A percentile compares a stretch with the other conserved stretches of the same genome.
Evolutionary conservation across 768 basidiomycete species (phyloP).

Genomic region (Mycena filopes): DNA sequence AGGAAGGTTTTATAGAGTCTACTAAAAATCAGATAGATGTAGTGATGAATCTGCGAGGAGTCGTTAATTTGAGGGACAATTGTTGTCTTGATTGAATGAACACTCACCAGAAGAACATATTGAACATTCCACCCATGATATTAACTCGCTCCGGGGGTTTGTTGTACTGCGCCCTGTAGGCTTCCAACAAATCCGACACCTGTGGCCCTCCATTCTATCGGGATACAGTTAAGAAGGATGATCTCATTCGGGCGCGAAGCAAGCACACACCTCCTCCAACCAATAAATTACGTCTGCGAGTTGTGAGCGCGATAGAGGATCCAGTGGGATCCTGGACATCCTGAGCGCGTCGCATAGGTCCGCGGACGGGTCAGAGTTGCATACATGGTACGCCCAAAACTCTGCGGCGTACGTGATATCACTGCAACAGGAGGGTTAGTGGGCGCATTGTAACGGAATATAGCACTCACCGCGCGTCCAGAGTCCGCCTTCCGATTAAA

Average conservation of each 20-base stretch:
- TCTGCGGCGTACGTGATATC: constrained; percentile 3
- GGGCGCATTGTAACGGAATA: too few species aligned
- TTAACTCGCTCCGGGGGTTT: background rate
- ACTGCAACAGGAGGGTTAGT: background rate
- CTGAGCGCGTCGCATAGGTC: constrained; percentile 10
- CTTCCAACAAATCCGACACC: constrained; percentile 1
- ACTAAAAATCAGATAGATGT: background rate
- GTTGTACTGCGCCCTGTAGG: background rate
- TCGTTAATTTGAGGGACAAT: background rate
- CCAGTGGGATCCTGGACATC: background rate
- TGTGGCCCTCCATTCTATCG: constrained; percentile 4
- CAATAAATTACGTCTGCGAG: background rate
- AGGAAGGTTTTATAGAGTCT: constrained; percentile 12
- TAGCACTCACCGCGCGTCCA: constrained; percentile 1
- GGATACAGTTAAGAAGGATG: background rate
- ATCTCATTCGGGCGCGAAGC: background rate
- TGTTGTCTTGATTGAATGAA: background rate
- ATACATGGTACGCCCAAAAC: constrained; percentile 15
- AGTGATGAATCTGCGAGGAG: background rate
- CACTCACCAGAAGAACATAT: background rate
- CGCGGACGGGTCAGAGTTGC: background rate
- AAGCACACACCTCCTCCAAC: constrained; percentile 4
- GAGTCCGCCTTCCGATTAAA: background rate
- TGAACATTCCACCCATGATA: constrained; percentile 5
- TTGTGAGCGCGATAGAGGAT: constrained; percentile 1